Evolutionary conservation across 1,284 basidiomycete genomes (phyloP).

Genomic region (Apiotrichum gracile): DNA sequence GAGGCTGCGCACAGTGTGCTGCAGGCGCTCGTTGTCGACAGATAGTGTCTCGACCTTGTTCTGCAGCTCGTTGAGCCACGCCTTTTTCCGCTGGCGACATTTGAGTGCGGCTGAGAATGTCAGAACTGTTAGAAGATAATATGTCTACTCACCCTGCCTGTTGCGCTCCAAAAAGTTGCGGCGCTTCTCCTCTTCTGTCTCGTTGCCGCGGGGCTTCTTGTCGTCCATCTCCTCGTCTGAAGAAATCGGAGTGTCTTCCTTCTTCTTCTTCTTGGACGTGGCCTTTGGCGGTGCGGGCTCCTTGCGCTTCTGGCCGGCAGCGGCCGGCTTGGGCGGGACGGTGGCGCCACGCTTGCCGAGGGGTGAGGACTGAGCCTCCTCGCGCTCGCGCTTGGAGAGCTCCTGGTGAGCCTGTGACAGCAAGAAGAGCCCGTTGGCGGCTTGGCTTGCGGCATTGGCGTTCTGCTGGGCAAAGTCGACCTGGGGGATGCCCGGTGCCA

Average conservation of each 20-base stretch:
- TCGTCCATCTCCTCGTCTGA: conserved; percentile 34
- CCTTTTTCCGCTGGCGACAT: conserved; percentile 97
- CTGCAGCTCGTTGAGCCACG: conserved; percentile 89
- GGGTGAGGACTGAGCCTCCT: conserved; percentile 41
- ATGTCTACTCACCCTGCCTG: conserved; percentile 67
- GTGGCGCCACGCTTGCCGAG: conserved; percentile 13
- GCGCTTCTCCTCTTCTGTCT: conserved; percentile 93
- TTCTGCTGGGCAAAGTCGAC: conserved; percentile 44
- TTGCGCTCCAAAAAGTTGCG: conserved; percentile 91
- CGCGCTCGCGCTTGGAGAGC: conserved; percentile 83
- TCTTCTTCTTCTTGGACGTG: conserved; percentile 36
- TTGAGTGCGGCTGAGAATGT: conserved; percentile 78
- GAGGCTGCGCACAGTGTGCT: conserved; percentile 51
- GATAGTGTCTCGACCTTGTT: conserved; percentile 84
- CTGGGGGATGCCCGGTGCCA: conserved; percentile 17
- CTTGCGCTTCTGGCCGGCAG: conserved; percentile 8
- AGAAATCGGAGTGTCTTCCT: conserved; percentile 44
- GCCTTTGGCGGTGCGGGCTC: background rate
- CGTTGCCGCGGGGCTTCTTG: conserved; percentile 56
- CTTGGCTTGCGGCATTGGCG: conserved; percentile 48
- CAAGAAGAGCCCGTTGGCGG: conserved; percentile 86
- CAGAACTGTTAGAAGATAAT: background rate
- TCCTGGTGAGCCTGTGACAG: conserved; percentile 91
- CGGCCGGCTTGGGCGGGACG: conserved; percentile 4
- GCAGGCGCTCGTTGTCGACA: conserved; percentile 89